Conservation (phyloP, 768 basidiomycete genomes). For the Tylopilus subfusipes region DNA sequence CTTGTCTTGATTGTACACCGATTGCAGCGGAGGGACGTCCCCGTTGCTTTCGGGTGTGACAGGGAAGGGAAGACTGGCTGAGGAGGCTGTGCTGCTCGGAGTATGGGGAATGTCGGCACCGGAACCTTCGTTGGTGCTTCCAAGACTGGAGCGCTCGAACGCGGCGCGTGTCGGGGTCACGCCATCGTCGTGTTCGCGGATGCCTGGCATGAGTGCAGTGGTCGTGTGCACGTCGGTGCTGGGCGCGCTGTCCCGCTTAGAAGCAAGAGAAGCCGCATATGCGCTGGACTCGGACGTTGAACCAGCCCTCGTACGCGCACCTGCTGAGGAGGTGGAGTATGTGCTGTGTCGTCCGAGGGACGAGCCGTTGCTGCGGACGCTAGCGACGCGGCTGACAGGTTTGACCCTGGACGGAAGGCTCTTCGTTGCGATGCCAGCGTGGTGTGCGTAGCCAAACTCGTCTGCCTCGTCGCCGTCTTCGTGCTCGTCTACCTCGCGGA, state of each 20-base stretch:
- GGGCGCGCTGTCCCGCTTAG: conserved; percentile 7
- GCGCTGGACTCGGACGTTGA: conserved; percentile 22
- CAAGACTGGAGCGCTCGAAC: conserved; percentile 26
- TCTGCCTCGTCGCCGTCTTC: conserved; percentile 6
- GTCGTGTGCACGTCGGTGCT: neutral
- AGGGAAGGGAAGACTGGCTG: conserved; percentile 29
- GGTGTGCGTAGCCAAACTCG: conserved; percentile 26
- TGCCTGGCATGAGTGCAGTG: conserved; percentile 24
- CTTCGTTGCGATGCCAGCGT: conserved; percentile 8
- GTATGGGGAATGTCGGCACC: conserved; percentile 22
- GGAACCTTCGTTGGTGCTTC: conserved; percentile 20
- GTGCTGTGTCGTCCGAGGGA: conserved; percentile 24
- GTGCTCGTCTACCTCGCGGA: conserved; percentile 29
- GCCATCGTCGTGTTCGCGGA: conserved; percentile 30
- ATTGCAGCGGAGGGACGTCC: conserved; percentile 9
- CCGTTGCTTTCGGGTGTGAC: conserved; percentile 26
- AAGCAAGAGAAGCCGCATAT: conserved; percentile 12
- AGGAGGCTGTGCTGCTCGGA: conserved; percentile 32
- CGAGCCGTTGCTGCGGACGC: conserved; percentile 21
- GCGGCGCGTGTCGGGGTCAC: conserved; percentile 29
- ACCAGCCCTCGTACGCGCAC: conserved; percentile 8
- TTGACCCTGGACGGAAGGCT: conserved; percentile 26
- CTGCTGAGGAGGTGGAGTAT: conserved; percentile 20
- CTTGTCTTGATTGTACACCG: conserved; percentile 27
- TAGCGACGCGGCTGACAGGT: conserved; percentile 19